These are phyloP conservation scores for Thymus quinquecostatus DNA, from an alignment of 257 asterid genomes.

Conservation along the genomic window DNA sequence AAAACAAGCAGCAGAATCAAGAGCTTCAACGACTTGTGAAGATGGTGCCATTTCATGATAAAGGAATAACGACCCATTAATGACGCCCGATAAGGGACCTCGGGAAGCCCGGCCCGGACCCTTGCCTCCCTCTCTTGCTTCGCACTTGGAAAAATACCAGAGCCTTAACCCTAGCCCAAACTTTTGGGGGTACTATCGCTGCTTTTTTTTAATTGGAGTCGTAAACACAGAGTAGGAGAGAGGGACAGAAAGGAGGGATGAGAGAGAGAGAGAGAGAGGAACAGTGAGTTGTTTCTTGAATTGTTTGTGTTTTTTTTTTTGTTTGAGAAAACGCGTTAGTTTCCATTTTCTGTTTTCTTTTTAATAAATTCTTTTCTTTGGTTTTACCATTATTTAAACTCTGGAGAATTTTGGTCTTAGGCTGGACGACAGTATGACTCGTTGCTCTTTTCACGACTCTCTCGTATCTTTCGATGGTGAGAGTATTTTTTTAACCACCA, in stretches of 20 bases:
- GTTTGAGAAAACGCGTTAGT: conserved; percentile 53
- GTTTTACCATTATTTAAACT: conserved; percentile 25
- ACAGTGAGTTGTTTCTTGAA: conserved; percentile 35
- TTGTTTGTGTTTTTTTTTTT: conserved; percentile 28
- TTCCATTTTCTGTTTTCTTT: not conserved
- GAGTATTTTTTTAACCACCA: not conserved
- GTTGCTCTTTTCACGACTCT: conserved; percentile 21
- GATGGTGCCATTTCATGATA: conserved; percentile 59
- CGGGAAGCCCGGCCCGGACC: conserved; percentile 39
- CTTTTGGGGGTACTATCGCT: conserved; percentile 35
- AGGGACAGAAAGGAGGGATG: conserved; percentile 29
- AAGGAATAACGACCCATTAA: conserved; percentile 70
- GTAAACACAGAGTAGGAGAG: conserved; percentile 37
- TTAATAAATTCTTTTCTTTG: not conserved
- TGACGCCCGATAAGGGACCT: conserved; percentile 52
- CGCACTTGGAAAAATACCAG: conserved; percentile 20
- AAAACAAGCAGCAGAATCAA: conserved; percentile 53
- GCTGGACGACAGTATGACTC: conserved; percentile 26
- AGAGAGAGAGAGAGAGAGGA: conserved; percentile 23
- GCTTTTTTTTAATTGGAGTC: not conserved
- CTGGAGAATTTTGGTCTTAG: conserved; percentile 29
- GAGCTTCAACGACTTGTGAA: conserved; percentile 58
- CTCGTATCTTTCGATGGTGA: conserved; percentile 7
- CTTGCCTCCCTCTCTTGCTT: conserved; percentile 23
- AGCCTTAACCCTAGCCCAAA: conserved; percentile 65